Percentiles rank a stretch among this genome's conserved stretches.
Conservation (phyloP, 192 early-diverging fungal species). For the Fimicolochytrium jonesii region DNA sequence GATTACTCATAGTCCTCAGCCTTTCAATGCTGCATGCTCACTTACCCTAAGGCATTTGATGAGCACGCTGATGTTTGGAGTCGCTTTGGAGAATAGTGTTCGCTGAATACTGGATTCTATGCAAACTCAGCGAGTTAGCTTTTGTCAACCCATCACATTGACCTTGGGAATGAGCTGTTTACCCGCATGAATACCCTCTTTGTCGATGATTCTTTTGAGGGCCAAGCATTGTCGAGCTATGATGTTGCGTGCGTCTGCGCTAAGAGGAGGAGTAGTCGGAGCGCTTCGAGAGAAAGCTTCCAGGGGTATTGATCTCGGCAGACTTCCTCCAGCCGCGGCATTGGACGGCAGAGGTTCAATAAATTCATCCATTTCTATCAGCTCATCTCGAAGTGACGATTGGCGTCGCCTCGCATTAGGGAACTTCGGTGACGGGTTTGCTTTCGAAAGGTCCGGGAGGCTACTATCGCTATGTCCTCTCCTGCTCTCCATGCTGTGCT, state of each 20-base stretch:
- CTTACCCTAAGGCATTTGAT: conserved; percentile 41
- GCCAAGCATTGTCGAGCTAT: conserved; percentile 36
- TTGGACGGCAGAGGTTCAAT: not conserved
- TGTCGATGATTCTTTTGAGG: conserved; percentile 47
- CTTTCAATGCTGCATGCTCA: not conserved
- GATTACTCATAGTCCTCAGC: not conserved
- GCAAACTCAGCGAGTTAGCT: not conserved
- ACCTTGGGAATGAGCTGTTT: not conserved
- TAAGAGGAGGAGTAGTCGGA: conserved; percentile 5
- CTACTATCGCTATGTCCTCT: conserved; percentile 7
- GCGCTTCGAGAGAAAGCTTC: not conserved
- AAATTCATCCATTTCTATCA: not conserved
- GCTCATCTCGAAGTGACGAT: not conserved
- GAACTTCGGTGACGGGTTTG: not conserved
- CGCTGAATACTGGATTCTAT: conserved; percentile 42
- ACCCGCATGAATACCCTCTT: conserved; percentile 35
- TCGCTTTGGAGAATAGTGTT: conserved; percentile 38
- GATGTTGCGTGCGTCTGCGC: conserved; percentile 23
- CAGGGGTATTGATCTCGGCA: not conserved
- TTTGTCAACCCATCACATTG: too few species aligned
- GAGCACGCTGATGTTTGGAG: conserved; percentile 33
- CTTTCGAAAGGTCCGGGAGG: conserved; percentile 1
- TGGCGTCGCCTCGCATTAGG: not conserved
- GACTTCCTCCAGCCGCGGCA: not conserved
- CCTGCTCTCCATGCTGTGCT: not conserved